These are phyloP conservation scores for Penicillium desertorum DNA, from an alignment of 495 filamentous ascomycete species.

Conservation along the genomic window DNA sequence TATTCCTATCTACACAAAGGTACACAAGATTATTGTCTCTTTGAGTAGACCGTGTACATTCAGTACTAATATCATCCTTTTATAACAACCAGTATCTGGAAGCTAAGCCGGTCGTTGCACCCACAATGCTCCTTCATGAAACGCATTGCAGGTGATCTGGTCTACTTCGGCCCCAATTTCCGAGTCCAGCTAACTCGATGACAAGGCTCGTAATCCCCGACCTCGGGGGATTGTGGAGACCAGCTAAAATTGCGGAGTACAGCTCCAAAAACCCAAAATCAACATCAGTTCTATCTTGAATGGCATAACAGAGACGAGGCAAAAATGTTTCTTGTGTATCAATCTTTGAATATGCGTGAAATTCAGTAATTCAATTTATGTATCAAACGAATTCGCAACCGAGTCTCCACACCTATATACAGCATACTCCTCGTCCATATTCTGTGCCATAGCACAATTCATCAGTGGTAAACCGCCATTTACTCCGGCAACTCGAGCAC, in stretches of 20 bases:
- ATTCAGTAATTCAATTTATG: constrained; percentile 4
- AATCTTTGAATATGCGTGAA: background rate
- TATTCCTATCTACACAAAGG: background rate
- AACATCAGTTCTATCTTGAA: background rate
- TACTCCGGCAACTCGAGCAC: constrained; percentile 68
- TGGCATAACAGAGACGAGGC: background rate
- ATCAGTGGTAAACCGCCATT: background rate
- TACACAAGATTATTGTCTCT: background rate
- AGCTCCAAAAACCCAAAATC: background rate
- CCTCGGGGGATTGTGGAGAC: background rate
- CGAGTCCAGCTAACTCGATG: background rate
- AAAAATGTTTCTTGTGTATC: background rate
- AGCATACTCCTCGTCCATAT: background rate
- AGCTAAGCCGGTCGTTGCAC: background rate
- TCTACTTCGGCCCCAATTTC: background rate
- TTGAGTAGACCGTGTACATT: background rate
- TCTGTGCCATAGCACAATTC: background rate
- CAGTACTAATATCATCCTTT: background rate
- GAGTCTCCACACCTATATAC: background rate
- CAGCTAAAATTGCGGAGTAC: background rate
- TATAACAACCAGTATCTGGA: background rate
- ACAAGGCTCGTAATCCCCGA: background rate
- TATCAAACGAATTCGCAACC: background rate
- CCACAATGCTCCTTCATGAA: background rate
- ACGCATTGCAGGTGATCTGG: background rate